Percentiles rank a stretch among this genome's conserved stretches.
Evolutionary conservation across 2,329 filamentous ascomycete genomes (phyloP).

Genomic region (Cryoendolithus antarcticus): DNA sequence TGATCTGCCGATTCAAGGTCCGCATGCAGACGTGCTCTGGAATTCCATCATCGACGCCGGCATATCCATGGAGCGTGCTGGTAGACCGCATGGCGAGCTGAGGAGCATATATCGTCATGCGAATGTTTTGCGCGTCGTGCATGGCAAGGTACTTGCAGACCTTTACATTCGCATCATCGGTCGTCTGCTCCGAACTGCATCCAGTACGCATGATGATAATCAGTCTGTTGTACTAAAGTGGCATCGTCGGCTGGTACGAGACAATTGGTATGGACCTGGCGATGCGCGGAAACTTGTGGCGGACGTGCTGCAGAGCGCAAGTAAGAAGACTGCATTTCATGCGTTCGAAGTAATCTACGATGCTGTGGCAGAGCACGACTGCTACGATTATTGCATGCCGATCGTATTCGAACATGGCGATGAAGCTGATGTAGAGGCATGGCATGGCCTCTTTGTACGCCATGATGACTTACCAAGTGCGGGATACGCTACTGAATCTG

Average conservation of each 20-base stretch:
- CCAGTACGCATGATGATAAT: no score
- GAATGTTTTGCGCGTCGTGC: no score
- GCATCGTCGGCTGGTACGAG: no score
- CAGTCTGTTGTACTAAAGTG: no score
- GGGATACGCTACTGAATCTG: conserved; percentile 2
- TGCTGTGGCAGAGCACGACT: conserved; percentile 21
- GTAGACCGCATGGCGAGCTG: neutral
- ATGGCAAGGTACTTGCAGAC: no score
- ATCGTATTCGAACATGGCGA: conserved; percentile 18
- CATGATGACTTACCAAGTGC: conserved; percentile 27
- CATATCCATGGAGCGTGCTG: conserved; percentile 14
- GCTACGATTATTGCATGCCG: conserved; percentile 32
- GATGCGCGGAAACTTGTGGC: conserved; percentile 2
- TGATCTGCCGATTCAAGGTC: conserved; percentile 27
- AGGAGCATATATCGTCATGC: no score
- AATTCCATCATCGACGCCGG: conserved; percentile 29
- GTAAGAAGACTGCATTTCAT: conserved; percentile 5
- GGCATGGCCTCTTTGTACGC: conserved; percentile 28
- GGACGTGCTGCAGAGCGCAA: conserved; percentile 10
- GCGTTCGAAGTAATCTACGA: conserved; percentile 27
- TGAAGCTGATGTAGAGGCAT: conserved; percentile 19
- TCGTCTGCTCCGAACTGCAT: no score
- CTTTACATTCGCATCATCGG: no score
- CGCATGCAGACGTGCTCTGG: conserved; percentile 34
- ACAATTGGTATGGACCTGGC: no score